Evolutionary conservation across 257 asterid species (phyloP), one percentile per base, ranked within the genome.

Genomic region (Gentiana straminea): DNA sequence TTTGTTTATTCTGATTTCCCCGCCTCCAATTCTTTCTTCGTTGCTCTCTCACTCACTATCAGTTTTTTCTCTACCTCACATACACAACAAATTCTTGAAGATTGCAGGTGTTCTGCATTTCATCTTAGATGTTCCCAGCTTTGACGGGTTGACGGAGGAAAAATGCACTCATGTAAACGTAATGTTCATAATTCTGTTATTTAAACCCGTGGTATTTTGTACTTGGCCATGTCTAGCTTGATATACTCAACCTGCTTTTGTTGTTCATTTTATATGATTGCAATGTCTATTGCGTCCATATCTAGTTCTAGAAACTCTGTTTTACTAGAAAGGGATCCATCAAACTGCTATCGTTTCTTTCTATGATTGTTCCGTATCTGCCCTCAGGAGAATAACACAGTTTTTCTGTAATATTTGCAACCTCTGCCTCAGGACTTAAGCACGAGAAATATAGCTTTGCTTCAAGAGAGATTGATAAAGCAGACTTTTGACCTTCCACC

Each of bases 21-120:
- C 46, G 9, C 7, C 8, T 7, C 46, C 2, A 2, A 10, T 41
- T 10, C 46, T 41, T 10, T 41, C 46, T 41, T 24, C 24, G 24
- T 24, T 24, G 24, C 32, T 44, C 54, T 12, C 13, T 1, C 39
- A 8, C 43, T n/a, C 33, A 39, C 35, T 48, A 44, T 50, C 39
- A 3, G 64, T 58, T 67, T 67, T 35, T 51, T 63, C 13, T 56
- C 39, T 61, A 53, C 51, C 49, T 62, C 55, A 60, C 70, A 12
- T 24, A 24, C 24, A 24, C 24, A 24, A 24, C 24, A 49, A 24
- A 62, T 39, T 56, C 63, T 63, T 67, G 67, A 82, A 91, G 99
- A 83, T 85, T 69, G 89, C 86, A 64, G 61, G 76, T 69, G 80
- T 70, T 51, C 95, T 85, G 68, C 95, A 83, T 54, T 65, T 83